Conservation (phyloP, 495 filamentous ascomycete genomes). For the Talaromyces nanjingensis region DNA sequence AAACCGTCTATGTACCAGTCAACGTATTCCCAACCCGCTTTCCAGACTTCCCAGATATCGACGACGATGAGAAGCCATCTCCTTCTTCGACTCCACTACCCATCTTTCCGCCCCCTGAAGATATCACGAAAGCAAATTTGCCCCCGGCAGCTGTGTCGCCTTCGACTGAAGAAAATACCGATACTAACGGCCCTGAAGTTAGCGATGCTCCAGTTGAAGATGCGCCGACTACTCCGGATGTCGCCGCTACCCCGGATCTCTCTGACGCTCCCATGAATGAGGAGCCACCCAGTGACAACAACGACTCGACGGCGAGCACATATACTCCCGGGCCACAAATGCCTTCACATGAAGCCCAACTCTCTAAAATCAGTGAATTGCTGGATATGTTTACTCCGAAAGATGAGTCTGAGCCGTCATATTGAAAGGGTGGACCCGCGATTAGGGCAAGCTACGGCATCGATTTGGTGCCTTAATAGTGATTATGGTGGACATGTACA, state of each 20-base stretch:
- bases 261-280: neutral
- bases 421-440: neutral
- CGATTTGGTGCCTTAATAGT: no score
- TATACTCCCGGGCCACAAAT: neutral
- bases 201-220: neutral
- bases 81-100: neutral
- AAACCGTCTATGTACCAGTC: slow-evolving; percentile 3
- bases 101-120: neutral
- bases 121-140: neutral
- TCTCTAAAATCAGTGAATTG: neutral
- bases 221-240: neutral
- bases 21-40: neutral
- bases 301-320: neutral
- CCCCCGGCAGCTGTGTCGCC: neutral
- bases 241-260: neutral
- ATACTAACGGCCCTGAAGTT: neutral
- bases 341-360: neutral
- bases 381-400: neutral
- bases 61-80: neutral
- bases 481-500: neutral
- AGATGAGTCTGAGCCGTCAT: neutral
- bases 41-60: neutral
- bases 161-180: neutral
- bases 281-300: neutral
- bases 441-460: no score